Base-by-base conservation (phyloP, 176 grass and related monocot genomes). In the Zea luxurians region DNA sequence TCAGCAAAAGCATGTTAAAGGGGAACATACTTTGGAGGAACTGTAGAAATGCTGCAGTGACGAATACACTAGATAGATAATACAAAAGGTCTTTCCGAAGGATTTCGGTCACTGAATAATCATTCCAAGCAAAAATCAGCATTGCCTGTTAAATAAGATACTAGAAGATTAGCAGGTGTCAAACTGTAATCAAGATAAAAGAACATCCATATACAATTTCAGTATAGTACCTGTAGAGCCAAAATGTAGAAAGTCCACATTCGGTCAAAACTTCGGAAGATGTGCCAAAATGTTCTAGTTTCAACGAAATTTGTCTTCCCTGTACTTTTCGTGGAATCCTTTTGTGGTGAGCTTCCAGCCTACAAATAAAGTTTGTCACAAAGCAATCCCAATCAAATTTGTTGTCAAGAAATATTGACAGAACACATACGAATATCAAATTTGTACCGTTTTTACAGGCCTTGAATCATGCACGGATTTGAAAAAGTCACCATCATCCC, bases 201-300 rank as follows among this genome's bases (percentile, higher is more conserved):
- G 63, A 11, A 49, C 46, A 52, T 27, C 18, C 18, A 59, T 67
- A 55, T 17, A 37, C 47, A 18, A 46, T 46, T 77, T 77, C 13
- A 66, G 38, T 62, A 71, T 36, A 80, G 59, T 88, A 94, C 94
- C 89, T 97, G 94, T 46, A 97, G 74, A 81, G 91, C 91, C 73
- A 97, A 79, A 47, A 88, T 59, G 81, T 97, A 97, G 64, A 97
- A 97, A n/a, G 94, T 97, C 91, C 94, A 97, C 91, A 94, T 84
- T 80, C 91, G 85, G 87, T 97, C 94, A 74, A 97, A 97, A 86
- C 94, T 97, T 92, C 91, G 75, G 62, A 91, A 97, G 41, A 93
- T 91, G 40, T 97, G 89, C 94, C 94, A 97, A 87, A 94, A 97
- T 55, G 94, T 90, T 85, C 94, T 92, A 3, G 94, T 94, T 78